Conservation (phyloP, 1,284 basidiomycete species). For the Malassezia furfur region DNA sequence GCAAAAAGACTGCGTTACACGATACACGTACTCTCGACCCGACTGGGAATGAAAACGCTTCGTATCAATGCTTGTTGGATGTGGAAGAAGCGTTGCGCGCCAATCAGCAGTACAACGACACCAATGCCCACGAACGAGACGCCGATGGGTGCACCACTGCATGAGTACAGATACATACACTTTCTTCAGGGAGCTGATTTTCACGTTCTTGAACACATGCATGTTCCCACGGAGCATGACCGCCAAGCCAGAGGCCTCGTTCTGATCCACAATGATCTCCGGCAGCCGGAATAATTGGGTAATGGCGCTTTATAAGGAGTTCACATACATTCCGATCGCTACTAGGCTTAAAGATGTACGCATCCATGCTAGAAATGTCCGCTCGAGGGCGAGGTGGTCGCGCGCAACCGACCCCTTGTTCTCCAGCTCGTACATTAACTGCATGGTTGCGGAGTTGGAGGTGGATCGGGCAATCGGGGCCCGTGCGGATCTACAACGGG, state of each 20-base stretch:
- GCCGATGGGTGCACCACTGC: slow-evolving; percentile 30
- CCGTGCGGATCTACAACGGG: slow-evolving; percentile 1
- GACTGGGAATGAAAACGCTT: slow-evolving; percentile 31
- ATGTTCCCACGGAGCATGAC: background rate
- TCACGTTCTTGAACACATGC: background rate
- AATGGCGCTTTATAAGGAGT: slow-evolving; percentile 21
- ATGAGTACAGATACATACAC: background rate
- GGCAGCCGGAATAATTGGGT: slow-evolving; percentile 45
- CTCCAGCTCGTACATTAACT: slow-evolving; percentile 22
- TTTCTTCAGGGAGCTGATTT: background rate
- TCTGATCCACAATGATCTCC: slow-evolving; percentile 19
- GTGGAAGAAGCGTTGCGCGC: slow-evolving; percentile 30
- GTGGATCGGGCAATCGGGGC: slow-evolving; percentile 9
- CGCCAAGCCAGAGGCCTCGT: background rate
- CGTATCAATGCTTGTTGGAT: slow-evolving; percentile 26
- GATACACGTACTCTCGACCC: slow-evolving; percentile 28
- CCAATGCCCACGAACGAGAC: slow-evolving; percentile 34
- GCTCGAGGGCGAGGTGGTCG: slow-evolving; percentile 47
- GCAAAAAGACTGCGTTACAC: background rate
- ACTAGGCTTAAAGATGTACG: slow-evolving; percentile 44
- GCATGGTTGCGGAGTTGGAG: slow-evolving; percentile 1
- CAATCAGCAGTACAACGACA: slow-evolving; percentile 24
- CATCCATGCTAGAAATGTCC: slow-evolving; percentile 49
- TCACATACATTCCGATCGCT: slow-evolving; percentile 37
- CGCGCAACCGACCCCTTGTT: slow-evolving; percentile 47